Base-by-base conservation (phyloP, 2,329 filamentous ascomycete genomes). In the Xylariales sp. region DNA sequence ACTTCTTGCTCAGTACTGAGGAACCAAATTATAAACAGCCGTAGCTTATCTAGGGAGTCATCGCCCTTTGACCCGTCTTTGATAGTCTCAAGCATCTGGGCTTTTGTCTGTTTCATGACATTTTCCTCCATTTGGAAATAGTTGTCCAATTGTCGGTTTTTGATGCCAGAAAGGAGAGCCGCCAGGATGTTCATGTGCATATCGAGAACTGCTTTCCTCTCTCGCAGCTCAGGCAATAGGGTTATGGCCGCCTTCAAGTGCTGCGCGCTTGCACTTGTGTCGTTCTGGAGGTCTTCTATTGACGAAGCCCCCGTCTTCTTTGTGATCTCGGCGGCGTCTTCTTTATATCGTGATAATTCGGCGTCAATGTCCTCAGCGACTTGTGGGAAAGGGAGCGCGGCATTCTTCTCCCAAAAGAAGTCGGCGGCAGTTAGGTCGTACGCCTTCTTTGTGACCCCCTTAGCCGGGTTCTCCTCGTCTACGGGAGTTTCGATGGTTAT, bases 141-240 rank as follows among this genome's bases (percentile, higher is more conserved):
- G 78, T 96, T 96, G 78, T 99, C 96, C 5, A 99, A 85, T 79
- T 98, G 94, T 16, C 96, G 90, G 74, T 97, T 93, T 78, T 98
- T 97, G 80, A 98, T 97, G 1, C 94, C 94, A 0, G 83, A 85
- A 48, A 90, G 77, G 3, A 90, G 79, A 0, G 93, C 93, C 1
- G 94, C 95, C 3, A 97, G 86, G 67, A 98, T 97, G 78, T 97
- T 97, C 96, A 99, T 99, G 79, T 99, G 96, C 92, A 97, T 98
- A 78, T 97, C 96, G 5, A 99, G 87, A 23, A 91, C 87, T n/a
- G 91, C 90, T 79, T 99, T 99, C 67, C 96, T 90, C 80, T 98
- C 96, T 70, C 94, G 87, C 72, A 99, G 85, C 79, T 98, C 95
- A 0, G 96, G 97, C 14, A 99, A 84, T 28, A 97, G 83, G 0